Conservation (phyloP, 2,329 filamentous ascomycete species). For the Microsporum canis region DNA sequence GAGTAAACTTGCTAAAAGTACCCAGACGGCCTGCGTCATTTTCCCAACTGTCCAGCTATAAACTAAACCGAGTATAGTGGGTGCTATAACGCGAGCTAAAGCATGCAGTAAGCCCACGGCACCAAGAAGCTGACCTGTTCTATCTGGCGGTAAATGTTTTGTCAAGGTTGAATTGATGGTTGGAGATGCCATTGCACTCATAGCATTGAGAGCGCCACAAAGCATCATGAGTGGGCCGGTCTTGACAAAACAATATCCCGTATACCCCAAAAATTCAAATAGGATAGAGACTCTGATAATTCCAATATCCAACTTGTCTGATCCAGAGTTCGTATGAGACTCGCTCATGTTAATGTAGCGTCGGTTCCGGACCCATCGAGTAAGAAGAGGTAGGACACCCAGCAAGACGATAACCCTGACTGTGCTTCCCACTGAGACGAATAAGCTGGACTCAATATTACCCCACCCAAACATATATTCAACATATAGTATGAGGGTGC, state of each 20-base stretch:
- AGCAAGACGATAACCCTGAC: constrained; percentile 66
- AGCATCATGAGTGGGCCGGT: constrained; percentile 54
- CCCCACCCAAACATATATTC: constrained; percentile 73
- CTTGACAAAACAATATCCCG: constrained; percentile 60
- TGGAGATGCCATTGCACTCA: constrained; percentile 76
- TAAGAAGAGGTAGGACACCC: constrained; percentile 61
- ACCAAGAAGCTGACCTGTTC: constrained; percentile 76
- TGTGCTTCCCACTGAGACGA: constrained; percentile 67
- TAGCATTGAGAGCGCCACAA: constrained; percentile 59
- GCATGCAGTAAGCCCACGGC: constrained; percentile 79
- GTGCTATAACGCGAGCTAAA: constrained; percentile 64
- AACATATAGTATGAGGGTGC: constrained; percentile 75
- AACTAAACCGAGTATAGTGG: constrained; percentile 72
- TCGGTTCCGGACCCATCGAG: constrained; percentile 56
- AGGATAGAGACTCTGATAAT: constrained; percentile 63
- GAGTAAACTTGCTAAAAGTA: constrained; percentile 59
- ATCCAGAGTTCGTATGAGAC: constrained; percentile 50
- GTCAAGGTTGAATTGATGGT: constrained; percentile 75
- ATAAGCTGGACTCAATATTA: constrained; percentile 66
- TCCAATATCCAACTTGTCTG: constrained; percentile 64
- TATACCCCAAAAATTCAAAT: constrained; percentile 63
- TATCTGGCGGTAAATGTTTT: constrained; percentile 77
- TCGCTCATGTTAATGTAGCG: constrained; percentile 4
- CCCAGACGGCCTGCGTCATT: constrained; percentile 74
- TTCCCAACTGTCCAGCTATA: constrained; percentile 69